phyloP scores from a whole-genome alignment of 169 alveolate species.

The Amoebophrya sp. region DNA sequence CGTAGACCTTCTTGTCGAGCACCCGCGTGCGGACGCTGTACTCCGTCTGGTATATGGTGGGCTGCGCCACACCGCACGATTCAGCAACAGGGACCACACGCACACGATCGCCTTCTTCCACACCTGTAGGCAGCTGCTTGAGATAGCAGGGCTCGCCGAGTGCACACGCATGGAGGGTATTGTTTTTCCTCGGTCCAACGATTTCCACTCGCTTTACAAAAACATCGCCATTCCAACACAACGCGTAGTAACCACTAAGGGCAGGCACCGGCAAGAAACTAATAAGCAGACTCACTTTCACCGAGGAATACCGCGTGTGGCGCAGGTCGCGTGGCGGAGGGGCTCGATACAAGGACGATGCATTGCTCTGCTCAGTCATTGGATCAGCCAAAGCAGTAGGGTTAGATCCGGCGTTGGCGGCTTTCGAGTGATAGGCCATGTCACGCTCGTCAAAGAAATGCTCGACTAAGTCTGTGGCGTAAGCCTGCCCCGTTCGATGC shows the following conservation, averaged over 20 bases:
- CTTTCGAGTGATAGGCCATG: neutral
- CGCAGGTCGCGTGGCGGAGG: neutral
- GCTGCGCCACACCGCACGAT: neutral
- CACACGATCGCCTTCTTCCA: neutral
- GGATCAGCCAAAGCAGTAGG: too few relatives aligned
- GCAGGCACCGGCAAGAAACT: neutral
- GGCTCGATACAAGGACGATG: neutral
- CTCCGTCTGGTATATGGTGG: neutral
- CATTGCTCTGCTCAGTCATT: neutral
- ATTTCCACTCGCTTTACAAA: neutral
- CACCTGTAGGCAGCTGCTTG: neutral
- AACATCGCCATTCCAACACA: slow-evolving; percentile 17
- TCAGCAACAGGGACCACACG: neutral
- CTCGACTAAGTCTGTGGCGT: neutral
- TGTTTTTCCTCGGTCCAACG: neutral
- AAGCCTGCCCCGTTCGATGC: neutral
- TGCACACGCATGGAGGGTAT: neutral
- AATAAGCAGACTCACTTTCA: neutral
- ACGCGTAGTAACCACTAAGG: neutral
- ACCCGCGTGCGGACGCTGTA: neutral
- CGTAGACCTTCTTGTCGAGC: too few relatives aligned
- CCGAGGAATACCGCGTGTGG: neutral
- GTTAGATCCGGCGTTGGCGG: too few relatives aligned
- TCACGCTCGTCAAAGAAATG: neutral
- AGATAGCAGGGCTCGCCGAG: neutral